Conservation (phyloP, 2,329 filamentous ascomycete genomes). For the Cercospora zeae-maydis region DNA sequence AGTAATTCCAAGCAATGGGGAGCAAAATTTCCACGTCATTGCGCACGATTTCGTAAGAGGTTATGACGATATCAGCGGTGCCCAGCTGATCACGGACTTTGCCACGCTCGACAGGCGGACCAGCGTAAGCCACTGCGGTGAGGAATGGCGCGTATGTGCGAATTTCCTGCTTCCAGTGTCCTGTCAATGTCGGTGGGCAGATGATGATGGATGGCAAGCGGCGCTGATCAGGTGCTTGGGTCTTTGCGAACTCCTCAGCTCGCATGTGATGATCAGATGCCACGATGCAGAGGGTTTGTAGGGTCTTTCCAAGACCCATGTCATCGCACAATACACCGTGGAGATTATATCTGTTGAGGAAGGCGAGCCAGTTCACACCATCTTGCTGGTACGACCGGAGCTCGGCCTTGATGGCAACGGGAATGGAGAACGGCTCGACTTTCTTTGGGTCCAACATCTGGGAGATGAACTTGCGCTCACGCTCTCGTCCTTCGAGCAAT, state of each 20-base stretch:
- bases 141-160: slow-evolving; percentile 94
- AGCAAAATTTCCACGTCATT: slow-evolving; percentile 87
- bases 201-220: slow-evolving; percentile 88
- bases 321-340: slow-evolving; percentile 98
- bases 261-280: slow-evolving; percentile 95
- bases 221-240: slow-evolving; percentile 71
- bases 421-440: slow-evolving; percentile 88
- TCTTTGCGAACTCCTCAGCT: slow-evolving; percentile 83
- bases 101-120: slow-evolving; percentile 75
- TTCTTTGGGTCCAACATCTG: slow-evolving; percentile 97
- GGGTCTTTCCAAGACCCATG: slow-evolving; percentile 96
- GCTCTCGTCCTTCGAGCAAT: slow-evolving; percentile 82
- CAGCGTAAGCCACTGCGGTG: slow-evolving; percentile 83
- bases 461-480: slow-evolving; percentile 92
- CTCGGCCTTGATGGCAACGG: slow-evolving; percentile 94
- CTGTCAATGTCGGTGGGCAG: slow-evolving; percentile 91
- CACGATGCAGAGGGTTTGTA: slow-evolving; percentile 96
- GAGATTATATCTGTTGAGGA: slow-evolving; percentile 95
- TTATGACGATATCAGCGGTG: slow-evolving; percentile 87
- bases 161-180: slow-evolving; percentile 98
- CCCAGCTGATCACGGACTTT: slow-evolving; percentile 66
- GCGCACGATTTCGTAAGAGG: slow-evolving; percentile 95
- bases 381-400: slow-evolving; percentile 97
- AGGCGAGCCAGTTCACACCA: slow-evolving; percentile 97
- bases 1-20: slow-evolving; percentile 91